phyloP scores from a whole-genome alignment of 1,139 yeast genomes.

The Geotrichum europaeum region DNA sequence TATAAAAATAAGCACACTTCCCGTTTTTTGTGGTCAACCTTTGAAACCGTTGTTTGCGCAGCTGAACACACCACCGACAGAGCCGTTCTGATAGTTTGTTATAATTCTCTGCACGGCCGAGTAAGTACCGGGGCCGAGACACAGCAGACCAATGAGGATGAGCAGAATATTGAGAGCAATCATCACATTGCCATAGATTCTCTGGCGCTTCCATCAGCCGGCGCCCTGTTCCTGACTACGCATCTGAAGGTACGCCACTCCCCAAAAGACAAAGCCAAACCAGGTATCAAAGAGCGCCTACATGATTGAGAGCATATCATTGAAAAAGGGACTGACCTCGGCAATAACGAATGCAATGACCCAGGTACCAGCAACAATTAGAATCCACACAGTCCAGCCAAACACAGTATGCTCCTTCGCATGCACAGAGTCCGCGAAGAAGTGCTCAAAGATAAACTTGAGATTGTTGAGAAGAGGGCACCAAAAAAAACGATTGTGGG shows the following conservation, averaged over 20 bases:
- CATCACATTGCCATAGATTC: constrained; percentile 28
- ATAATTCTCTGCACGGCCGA: constrained; percentile 51
- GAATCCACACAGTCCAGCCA: constrained; percentile 52
- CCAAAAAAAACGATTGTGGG: constrained; percentile 57
- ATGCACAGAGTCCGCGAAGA: constrained; percentile 44
- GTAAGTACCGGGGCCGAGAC: constrained; percentile 55
- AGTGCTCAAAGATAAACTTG: constrained; percentile 44
- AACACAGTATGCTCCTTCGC: constrained; percentile 43
- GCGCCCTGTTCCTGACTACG: constrained; percentile 27
- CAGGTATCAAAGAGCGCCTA: constrained; percentile 60
- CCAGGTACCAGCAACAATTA: constrained; percentile 44
- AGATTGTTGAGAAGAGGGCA: constrained; percentile 49
- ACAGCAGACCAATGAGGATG: constrained; percentile 45
- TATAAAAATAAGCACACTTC: neutral
- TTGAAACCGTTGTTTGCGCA: constrained; percentile 44
- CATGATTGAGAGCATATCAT: constrained; percentile 54
- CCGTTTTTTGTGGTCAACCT: neutral
- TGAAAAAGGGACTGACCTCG: constrained; percentile 58
- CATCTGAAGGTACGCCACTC: constrained; percentile 47
- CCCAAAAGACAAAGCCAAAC: constrained; percentile 64
- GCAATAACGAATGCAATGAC: constrained; percentile 52
- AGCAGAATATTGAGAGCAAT: constrained; percentile 37
- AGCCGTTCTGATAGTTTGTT: constrained; percentile 42
- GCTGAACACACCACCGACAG: constrained; percentile 47
- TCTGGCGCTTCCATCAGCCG: constrained; percentile 31